A percentile compares a stretch with the other conserved stretches of the same genome.
Evolutionary conservation across 202 grass and related monocot species (phyloP).

Genomic region (Zoysia matrella): DNA sequence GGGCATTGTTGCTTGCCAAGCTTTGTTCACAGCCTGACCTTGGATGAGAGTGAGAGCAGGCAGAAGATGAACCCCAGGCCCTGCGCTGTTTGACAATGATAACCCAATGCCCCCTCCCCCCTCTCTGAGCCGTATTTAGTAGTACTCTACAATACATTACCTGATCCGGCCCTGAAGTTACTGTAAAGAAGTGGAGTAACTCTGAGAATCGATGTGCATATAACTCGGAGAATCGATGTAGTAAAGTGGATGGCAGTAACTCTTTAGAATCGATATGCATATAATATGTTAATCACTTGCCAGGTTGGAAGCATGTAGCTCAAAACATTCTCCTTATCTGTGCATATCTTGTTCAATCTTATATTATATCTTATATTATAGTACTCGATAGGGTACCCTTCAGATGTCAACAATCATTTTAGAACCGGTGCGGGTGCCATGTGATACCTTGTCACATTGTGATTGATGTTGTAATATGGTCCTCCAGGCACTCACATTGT

Average conservation of each 20-base stretch:
- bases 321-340: slow-evolving; percentile 16
- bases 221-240: not conserved
- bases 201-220: slow-evolving; percentile 22
- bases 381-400: too few species aligned
- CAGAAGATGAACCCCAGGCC: slow-evolving; percentile 60
- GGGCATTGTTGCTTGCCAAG: slow-evolving; percentile 72
- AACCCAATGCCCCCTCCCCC: not conserved
- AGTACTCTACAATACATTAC: slow-evolving; percentile 21
- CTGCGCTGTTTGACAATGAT: slow-evolving; percentile 52
- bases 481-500: not conserved
- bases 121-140: slow-evolving; percentile 30
- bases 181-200: slow-evolving; percentile 47
- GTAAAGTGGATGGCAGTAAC: slow-evolving; percentile 43
- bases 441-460: slow-evolving; percentile 18
- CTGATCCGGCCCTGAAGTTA: slow-evolving; percentile 33
- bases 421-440: slow-evolving; percentile 1
- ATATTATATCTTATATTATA: too few species aligned
- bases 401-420: slow-evolving; percentile 7
- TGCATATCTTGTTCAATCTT: slow-evolving; percentile 48
- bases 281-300: slow-evolving; percentile 16
- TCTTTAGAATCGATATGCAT: slow-evolving; percentile 21
- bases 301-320: slow-evolving; percentile 26
- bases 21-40: slow-evolving; percentile 55
- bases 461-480: too few species aligned
- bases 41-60: slow-evolving; percentile 66